These are phyloP conservation scores for Euptelea pleiosperma DNA, from an alignment of 164 flowering plant genomes.

Conservation along the genomic window DNA sequence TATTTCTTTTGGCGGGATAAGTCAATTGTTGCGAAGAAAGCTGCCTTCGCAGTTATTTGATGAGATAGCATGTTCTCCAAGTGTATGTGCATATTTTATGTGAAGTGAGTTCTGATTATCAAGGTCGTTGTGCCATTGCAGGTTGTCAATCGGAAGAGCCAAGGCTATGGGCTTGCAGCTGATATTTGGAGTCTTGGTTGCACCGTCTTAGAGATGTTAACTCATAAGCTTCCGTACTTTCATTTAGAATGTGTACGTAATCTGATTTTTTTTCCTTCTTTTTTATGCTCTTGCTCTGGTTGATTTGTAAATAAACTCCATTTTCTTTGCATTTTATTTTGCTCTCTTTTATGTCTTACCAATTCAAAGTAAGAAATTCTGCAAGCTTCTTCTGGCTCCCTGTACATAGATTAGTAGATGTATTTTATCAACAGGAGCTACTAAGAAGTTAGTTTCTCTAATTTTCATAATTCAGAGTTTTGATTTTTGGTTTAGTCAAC, in stretches of 20 bases:
- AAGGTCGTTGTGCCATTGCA: slow-evolving; percentile 23
- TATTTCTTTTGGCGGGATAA: not conserved
- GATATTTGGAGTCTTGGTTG: slow-evolving; percentile 99
- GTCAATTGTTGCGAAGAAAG: not conserved
- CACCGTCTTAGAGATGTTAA: slow-evolving; percentile 94
- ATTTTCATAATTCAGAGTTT: not conserved
- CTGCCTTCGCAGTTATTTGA: not conserved
- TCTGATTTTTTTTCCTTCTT: not conserved
- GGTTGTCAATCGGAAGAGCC: slow-evolving; percentile 67
- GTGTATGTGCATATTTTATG: not conserved
- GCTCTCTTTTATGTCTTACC: too few relatives aligned
- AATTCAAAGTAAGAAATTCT: too few relatives aligned
- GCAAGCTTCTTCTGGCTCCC: not conserved
- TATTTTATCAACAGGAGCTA: not conserved
- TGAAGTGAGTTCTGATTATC: not conserved
- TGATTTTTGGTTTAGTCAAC: not conserved
- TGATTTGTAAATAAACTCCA: not conserved
- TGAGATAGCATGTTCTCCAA: not conserved
- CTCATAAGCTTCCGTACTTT: slow-evolving; percentile 64
- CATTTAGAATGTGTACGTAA: slow-evolving; percentile 70
- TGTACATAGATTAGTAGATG: not conserved
- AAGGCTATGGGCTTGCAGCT: slow-evolving; percentile 86
- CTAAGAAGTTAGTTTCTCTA: not conserved
- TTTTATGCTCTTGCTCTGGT: not conserved
- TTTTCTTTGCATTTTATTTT: not conserved